These are phyloP conservation scores for Aleurites moluccanus DNA, from an alignment of 441 rosid species.

Conservation along the genomic window DNA sequence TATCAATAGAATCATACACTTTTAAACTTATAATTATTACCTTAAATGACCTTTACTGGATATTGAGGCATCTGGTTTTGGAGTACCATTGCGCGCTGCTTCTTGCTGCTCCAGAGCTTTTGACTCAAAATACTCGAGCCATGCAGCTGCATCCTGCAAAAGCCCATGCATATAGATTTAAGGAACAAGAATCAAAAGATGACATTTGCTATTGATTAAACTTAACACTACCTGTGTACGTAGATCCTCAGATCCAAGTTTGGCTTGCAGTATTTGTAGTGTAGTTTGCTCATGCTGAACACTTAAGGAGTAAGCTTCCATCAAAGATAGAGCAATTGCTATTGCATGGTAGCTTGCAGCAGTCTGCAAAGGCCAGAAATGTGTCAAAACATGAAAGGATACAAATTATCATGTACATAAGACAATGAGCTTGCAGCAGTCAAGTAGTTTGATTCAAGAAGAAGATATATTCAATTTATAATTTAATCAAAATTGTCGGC, in stretches of 20 bases:
- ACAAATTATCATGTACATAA: neutral
- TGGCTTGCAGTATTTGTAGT: slow-evolving; percentile 54
- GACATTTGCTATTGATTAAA: slow-evolving; percentile 18
- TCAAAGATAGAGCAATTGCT: slow-evolving; percentile 73
- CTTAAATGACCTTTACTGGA: slow-evolving; percentile 79
- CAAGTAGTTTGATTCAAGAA: slow-evolving; percentile 6
- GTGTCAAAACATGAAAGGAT: slow-evolving; percentile 17
- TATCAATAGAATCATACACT: neutral
- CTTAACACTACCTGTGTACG: slow-evolving; percentile 54
- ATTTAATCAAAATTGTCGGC: neutral
- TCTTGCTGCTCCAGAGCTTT: slow-evolving; percentile 74
- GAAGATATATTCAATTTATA: neutral
- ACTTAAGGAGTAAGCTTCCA: slow-evolving; percentile 74
- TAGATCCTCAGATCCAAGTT: slow-evolving; percentile 66
- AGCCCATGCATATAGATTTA: slow-evolving; percentile 19
- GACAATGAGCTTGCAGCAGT: neutral
- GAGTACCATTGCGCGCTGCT: slow-evolving; percentile 62
- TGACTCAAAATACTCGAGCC: slow-evolving; percentile 77
- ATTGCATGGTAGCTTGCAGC: slow-evolving; percentile 83
- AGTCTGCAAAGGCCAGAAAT: slow-evolving; percentile 47
- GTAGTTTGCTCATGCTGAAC: slow-evolving; percentile 78
- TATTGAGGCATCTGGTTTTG: slow-evolving; percentile 69
- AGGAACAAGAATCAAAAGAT: slow-evolving; percentile 21
- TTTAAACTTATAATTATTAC: slow-evolving; percentile 39
- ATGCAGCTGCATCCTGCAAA: slow-evolving; percentile 72